Percentiles rank a stretch among this genome's conserved stretches.
phyloP scores from a whole-genome alignment of 345 rosid species.

The Eucalyptus marginata region DNA sequence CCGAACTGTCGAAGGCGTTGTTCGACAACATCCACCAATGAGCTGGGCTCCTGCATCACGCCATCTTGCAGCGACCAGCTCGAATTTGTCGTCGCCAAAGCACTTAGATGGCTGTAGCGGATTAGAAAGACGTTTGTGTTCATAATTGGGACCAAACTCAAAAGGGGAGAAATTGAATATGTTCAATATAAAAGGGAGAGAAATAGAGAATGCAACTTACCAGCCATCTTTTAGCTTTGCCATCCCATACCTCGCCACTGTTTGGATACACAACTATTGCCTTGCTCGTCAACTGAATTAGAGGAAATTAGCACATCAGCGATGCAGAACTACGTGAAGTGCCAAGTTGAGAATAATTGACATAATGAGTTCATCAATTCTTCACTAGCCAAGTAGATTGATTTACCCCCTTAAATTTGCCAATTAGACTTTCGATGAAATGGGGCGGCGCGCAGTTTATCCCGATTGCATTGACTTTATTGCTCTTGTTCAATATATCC shows the following conservation, averaged over 20 bases:
- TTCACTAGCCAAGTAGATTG: not conserved
- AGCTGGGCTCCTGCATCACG: conserved; percentile 70
- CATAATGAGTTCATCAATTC: not conserved
- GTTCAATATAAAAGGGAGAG: not conserved
- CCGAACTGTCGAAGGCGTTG: conserved; percentile 61
- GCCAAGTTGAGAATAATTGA: not conserved
- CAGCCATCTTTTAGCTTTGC: conserved; percentile 82
- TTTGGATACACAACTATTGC: conserved; percentile 77
- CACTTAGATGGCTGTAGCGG: conserved; percentile 63
- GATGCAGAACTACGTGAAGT: not conserved
- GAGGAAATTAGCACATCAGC: not conserved
- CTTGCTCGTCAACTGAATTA: conserved; percentile 52
- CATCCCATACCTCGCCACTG: conserved; percentile 93
- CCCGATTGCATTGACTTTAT: conserved; percentile 56
- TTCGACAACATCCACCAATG: conserved; percentile 84
- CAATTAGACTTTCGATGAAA: conserved; percentile 44
- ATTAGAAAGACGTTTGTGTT: not conserved
- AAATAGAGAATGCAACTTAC: conserved; percentile 19
- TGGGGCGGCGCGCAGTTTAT: conserved; percentile 89
- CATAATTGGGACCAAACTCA: not conserved
- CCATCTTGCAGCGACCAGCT: conserved; percentile 58
- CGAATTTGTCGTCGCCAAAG: conserved; percentile 56
- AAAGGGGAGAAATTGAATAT: not conserved
- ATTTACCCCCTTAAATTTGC: conserved; percentile 48
- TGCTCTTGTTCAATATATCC: conserved; percentile 47